Conservation (phyloP, 2,329 filamentous ascomycete species). For the Trichoderma citrinoviride region DNA sequence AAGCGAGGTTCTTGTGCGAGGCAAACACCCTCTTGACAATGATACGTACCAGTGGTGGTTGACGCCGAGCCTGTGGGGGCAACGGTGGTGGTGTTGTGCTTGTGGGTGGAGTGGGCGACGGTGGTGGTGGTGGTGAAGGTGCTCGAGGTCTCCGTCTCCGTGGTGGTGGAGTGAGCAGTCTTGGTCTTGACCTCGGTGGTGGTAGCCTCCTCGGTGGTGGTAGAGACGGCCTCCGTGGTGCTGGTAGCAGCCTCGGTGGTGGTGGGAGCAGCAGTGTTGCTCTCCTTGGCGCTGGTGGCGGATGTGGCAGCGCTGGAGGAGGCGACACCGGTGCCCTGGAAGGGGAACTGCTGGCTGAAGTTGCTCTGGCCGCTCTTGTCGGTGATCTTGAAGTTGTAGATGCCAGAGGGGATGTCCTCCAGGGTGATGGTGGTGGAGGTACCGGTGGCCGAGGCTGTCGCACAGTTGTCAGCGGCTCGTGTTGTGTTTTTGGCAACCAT, state of each 20-base stretch:
- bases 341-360: constrained; percentile 35
- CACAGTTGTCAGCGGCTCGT: background rate
- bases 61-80: background rate
- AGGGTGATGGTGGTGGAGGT: constrained; percentile 33
- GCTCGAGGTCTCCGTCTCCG: constrained; percentile 18
- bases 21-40: background rate
- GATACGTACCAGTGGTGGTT: constrained; percentile 14
- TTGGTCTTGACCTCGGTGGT: constrained; percentile 17
- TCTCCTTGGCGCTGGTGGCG: constrained; percentile 14
- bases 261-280: constrained; percentile 14
- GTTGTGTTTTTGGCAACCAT: background rate
- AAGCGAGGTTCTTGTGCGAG: background rate
- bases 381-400: constrained; percentile 38
- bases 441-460: constrained; percentile 26
- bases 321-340: constrained; percentile 16
- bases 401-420: constrained; percentile 30
- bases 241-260: constrained; percentile 23
- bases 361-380: constrained; percentile 32
- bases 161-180: constrained; percentile 24
- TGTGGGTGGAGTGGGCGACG: constrained; percentile 12
- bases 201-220: constrained; percentile 23
- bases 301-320: constrained; percentile 5
- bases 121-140: constrained; percentile 22
- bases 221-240: constrained; percentile 23
- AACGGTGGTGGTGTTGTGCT: constrained; percentile 14